These are phyloP conservation scores for Neostapfia colusana DNA, from an alignment of 176 grass and related monocot genomes.

Conservation along the genomic window DNA sequence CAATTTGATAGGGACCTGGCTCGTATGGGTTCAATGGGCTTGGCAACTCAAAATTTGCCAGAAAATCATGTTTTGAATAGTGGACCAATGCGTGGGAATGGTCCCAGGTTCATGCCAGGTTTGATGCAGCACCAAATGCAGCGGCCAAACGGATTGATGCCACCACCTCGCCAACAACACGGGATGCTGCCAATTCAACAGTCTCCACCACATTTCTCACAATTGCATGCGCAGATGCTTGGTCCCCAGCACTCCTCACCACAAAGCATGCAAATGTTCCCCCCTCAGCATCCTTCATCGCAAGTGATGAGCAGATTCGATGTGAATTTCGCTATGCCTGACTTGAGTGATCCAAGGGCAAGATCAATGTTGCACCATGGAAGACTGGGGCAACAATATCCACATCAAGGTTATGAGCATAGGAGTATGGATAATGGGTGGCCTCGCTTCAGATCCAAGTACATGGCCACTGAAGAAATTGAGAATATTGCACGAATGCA, in stretches of 20 bases:
- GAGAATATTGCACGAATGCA: conserved; percentile 79
- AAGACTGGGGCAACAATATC: conserved; percentile 38
- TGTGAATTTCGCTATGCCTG: conserved; percentile 41
- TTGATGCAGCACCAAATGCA: conserved; percentile 41
- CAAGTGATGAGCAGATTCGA: conserved; percentile 59
- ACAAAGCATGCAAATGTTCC: conserved; percentile 45
- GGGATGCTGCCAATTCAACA: conserved; percentile 48
- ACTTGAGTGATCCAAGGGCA: conserved; percentile 59
- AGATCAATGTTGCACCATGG: conserved; percentile 44
- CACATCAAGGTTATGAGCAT: conserved; percentile 47
- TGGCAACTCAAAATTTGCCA: conserved; percentile 29
- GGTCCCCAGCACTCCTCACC: conserved; percentile 42
- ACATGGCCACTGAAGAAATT: conserved; percentile 73
- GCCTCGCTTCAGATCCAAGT: conserved; percentile 56
- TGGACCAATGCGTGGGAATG: conserved; percentile 27
- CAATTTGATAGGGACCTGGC: conserved; percentile 42
- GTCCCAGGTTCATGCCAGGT: conserved; percentile 37
- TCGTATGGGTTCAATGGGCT: conserved; percentile 17
- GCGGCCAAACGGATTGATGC: conserved; percentile 45
- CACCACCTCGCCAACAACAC: conserved; percentile 42
- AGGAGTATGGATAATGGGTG: conserved; percentile 56
- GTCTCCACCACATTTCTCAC: conserved; percentile 45
- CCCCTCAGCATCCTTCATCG: conserved; percentile 50
- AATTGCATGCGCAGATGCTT: conserved; percentile 45
- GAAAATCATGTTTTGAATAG: conserved; percentile 46